These are phyloP conservation scores for Adansonia rubrostipa DNA, from an alignment of 441 rosid genomes.

Conservation along the genomic window DNA sequence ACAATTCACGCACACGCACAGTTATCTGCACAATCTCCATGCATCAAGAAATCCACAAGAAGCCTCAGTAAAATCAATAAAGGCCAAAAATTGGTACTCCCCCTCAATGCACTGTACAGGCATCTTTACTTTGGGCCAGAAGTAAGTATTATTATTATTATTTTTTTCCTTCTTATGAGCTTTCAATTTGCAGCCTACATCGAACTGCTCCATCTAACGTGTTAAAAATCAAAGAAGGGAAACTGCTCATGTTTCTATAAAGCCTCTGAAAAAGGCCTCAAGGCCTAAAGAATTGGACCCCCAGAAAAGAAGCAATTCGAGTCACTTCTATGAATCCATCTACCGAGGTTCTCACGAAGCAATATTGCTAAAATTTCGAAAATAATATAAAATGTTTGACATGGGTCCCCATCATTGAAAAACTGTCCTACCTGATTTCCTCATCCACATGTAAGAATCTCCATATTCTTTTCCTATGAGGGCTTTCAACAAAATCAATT, in stretches of 20 bases:
- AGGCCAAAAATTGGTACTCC: constrained; percentile 45
- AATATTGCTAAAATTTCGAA: too few species aligned
- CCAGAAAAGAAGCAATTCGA: constrained; percentile 66
- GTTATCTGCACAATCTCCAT: too few species aligned
- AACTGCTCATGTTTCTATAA: too few species aligned
- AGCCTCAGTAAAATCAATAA: constrained; percentile 46
- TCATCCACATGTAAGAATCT: too few species aligned
- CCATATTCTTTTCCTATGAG: too few species aligned
- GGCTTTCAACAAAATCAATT: too few species aligned
- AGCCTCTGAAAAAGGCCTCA: constrained; percentile 42
- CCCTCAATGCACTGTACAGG: not conserved
- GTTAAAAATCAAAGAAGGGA: constrained; percentile 36
- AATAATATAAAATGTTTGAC: too few species aligned
- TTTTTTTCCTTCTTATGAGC: constrained; percentile 4
- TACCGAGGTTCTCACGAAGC: too few species aligned
- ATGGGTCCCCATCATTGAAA: too few species aligned
- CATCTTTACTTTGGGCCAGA: too few species aligned
- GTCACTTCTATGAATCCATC: constrained; percentile 45
- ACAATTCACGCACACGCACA: not conserved
- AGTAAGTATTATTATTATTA: too few species aligned
- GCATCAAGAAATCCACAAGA: constrained; percentile 71
- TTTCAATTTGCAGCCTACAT: constrained; percentile 56
- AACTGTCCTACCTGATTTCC: too few species aligned
- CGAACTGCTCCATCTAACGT: constrained; percentile 67
- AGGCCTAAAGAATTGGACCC: constrained; percentile 45